Percentiles rank a stretch among this genome's conserved stretches.
These are phyloP conservation scores for Talaromyces pinophilus DNA, from an alignment of 2,329 filamentous ascomycete genomes.

Conservation along the genomic window DNA sequence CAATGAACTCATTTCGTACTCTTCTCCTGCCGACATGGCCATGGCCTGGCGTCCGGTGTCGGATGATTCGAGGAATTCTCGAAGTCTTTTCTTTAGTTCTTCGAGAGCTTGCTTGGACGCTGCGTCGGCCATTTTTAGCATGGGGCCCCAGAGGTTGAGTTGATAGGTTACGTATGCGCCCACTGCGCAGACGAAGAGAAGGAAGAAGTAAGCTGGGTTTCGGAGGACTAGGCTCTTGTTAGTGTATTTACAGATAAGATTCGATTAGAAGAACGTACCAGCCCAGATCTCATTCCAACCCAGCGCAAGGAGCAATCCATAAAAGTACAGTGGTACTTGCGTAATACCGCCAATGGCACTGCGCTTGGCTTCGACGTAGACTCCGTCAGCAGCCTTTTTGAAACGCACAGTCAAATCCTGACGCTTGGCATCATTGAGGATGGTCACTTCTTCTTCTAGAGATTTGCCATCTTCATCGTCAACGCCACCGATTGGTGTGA, in stretches of 20 bases:
- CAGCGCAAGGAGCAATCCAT: conserved; percentile 79
- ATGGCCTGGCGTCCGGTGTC: conserved; percentile 82
- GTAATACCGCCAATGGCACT: conserved; percentile 94
- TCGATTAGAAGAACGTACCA: conserved; percentile 61
- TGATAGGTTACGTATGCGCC: conserved; percentile 88
- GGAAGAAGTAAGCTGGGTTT: conserved; percentile 89
- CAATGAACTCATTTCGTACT: conserved; percentile 58
- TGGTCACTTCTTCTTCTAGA: conserved; percentile 91
- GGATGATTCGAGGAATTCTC: conserved; percentile 86
- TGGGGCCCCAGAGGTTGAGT: conserved; percentile 92
- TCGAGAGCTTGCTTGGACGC: conserved; percentile 83
- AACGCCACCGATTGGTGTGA: conserved; percentile 84
- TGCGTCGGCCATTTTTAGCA: conserved; percentile 91
- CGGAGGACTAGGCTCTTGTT: conserved; percentile 68
- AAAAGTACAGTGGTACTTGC: conserved; percentile 93
- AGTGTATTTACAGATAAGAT: background rate
- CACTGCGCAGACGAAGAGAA: conserved; percentile 73
- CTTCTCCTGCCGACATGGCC: conserved; percentile 66
- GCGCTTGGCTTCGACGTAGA: conserved; percentile 96
- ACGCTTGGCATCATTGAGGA: conserved; percentile 85
- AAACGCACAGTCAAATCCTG: conserved; percentile 92
- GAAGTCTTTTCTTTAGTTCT: conserved; percentile 85
- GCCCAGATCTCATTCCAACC: conserved; percentile 99
- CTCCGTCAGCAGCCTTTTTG: conserved; percentile 97
- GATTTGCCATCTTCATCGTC: conserved; percentile 95